phyloP scores from a whole-genome alignment of 805 yeast genomes.

The Wickerhamomyces hampshirensis region DNA sequence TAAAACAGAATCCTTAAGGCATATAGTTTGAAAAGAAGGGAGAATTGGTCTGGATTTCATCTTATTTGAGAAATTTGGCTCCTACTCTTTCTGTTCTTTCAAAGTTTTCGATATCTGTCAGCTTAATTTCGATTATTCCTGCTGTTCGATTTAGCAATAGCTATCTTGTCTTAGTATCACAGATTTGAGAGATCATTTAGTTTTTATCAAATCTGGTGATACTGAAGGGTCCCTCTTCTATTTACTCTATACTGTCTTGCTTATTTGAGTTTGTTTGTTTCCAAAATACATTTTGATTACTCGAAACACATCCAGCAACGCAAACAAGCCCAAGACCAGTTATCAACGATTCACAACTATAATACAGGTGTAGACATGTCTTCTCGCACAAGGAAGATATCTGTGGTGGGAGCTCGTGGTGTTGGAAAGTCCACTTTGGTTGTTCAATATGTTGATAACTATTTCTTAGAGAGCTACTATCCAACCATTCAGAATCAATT shows the following conservation, averaged over 20 bases:
- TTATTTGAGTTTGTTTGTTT: not conserved
- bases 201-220: not conserved
- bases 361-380: constrained; percentile 22
- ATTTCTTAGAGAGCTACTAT: constrained; percentile 82
- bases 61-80: too few species aligned
- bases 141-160: too few species aligned
- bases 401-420: constrained; percentile 82
- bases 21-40: too few species aligned
- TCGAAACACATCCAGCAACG: not conserved
- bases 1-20: too few species aligned
- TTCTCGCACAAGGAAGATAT: constrained; percentile 58
- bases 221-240: too few species aligned
- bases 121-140: too few species aligned
- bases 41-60: too few species aligned
- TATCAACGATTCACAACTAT: too few species aligned
- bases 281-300: constrained; percentile 12
- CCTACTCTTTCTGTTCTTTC: too few species aligned
- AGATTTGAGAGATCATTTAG: not conserved
- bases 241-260: too few species aligned
- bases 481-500: constrained; percentile 90
- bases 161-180: too few species aligned
- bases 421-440: constrained; percentile 87
- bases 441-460: constrained; percentile 81
- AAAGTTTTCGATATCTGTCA: too few species aligned
- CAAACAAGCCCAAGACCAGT: not conserved